These are phyloP conservation scores for Eucalyptus urophylla DNA, from an alignment of 345 rosid genomes.

Conservation along the genomic window DNA sequence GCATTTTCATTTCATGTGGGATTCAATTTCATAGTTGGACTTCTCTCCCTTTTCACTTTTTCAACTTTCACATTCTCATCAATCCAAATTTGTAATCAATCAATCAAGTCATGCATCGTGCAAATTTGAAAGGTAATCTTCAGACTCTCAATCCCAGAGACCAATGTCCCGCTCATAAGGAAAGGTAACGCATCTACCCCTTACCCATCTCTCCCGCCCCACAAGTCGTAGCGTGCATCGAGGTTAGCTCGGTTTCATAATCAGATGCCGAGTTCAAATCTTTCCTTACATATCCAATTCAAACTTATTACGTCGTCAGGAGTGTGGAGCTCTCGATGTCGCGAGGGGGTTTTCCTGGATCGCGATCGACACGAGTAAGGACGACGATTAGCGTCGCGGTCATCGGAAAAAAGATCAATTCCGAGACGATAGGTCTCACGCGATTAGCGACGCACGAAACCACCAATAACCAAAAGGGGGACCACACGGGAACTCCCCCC, in stretches of 20 bases:
- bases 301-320: rapidly evolving
- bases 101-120: rapidly evolving
- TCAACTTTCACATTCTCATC: no score
- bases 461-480: not conserved
- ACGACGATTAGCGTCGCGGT: not conserved
- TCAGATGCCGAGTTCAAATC: not conserved
- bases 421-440: not conserved
- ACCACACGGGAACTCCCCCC: not conserved
- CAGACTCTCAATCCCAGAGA: not conserved
- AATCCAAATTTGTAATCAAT: not conserved
- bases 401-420: not conserved
- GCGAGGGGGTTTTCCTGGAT: not conserved
- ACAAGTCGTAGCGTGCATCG: rapidly evolving
- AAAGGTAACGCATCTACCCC: not conserved
- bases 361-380: not conserved
- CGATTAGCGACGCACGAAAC: not conserved
- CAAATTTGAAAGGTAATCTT: not conserved
- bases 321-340: not conserved
- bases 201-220: not conserved
- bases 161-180: not conserved
- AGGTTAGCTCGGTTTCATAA: not conserved
- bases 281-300: rapidly evolving
- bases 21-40: not conserved
- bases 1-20: not conserved
- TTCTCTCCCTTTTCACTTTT: no score